Conservation (phyloP, 2,329 filamentous ascomycete genomes). For the Trichoderma atroviride region DNA sequence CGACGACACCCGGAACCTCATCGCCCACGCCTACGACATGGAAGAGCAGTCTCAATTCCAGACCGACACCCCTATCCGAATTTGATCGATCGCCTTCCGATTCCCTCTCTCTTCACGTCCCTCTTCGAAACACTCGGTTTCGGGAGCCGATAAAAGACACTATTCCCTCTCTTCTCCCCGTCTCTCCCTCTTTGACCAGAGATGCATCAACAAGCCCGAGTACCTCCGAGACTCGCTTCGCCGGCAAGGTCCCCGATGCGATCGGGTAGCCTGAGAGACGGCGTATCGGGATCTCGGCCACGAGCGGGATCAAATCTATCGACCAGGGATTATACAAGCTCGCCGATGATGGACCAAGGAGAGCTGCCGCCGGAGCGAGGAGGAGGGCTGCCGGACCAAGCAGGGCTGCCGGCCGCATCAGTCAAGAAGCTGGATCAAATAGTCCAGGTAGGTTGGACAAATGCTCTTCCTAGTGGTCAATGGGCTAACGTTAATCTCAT, state of each 20-base stretch:
- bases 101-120: not conserved
- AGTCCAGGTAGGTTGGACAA: conserved; percentile 66
- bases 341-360: conserved; percentile 52
- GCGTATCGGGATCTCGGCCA: conserved; percentile 43
- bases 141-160: conserved; percentile 18
- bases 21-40: conserved; percentile 35
- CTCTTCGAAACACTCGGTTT: not conserved
- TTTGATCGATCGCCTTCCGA: conserved; percentile 33
- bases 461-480: not conserved
- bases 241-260: conserved; percentile 65
- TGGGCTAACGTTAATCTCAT: not conserved
- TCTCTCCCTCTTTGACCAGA: not conserved
- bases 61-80: conserved; percentile 38
- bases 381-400: conserved; percentile 44
- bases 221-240: conserved; percentile 71
- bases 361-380: conserved; percentile 47
- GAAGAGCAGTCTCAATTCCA: conserved; percentile 41
- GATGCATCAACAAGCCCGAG: conserved; percentile 91
- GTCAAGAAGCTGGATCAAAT: conserved; percentile 88
- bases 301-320: conserved; percentile 49
- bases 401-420: conserved; percentile 64
- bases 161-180: not conserved
- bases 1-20: conserved; percentile 8
- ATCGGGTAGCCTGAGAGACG: conserved; percentile 75
- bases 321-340: conserved; percentile 46